These are phyloP conservation scores for Chlamydomonas applanata DNA, from an alignment of 139 green algal species.

Conservation along the genomic window DNA sequence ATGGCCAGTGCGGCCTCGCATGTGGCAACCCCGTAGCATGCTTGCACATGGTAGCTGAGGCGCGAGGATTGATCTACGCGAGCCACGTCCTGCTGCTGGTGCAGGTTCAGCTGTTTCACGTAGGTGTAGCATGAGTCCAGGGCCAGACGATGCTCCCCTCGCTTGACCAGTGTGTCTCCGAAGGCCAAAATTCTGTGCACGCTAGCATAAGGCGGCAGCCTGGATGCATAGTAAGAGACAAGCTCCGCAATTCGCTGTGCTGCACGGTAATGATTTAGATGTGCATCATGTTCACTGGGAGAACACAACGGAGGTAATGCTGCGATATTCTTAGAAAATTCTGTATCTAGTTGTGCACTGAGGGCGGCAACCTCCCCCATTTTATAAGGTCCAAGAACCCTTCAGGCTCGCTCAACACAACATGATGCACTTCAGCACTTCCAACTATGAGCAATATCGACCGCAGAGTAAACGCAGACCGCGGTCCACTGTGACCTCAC, in stretches of 20 bases:
- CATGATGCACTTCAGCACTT: no score
- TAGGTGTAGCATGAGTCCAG: constrained; percentile 35
- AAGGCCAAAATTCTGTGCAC: constrained; percentile 40
- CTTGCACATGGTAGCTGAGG: constrained; percentile 40
- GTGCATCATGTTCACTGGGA: constrained; percentile 37
- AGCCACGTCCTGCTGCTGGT: constrained; percentile 20
- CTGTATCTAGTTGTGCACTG: constrained; percentile 41
- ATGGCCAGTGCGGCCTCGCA: constrained; percentile 37
- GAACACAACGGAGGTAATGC: constrained; percentile 20
- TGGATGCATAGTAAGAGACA: constrained; percentile 39
- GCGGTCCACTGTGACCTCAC: no score
- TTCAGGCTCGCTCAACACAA: no score
- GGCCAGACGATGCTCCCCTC: constrained; percentile 38
- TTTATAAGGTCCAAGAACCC: no score
- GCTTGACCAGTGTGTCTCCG: constrained; percentile 27
- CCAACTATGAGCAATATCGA: no score
- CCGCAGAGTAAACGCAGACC: no score
- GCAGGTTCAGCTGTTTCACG: constrained; percentile 22
- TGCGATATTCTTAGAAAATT: constrained; percentile 31
- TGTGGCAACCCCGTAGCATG: constrained; percentile 33
- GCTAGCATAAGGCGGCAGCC: constrained; percentile 35
- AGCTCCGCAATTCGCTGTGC: constrained; percentile 38
- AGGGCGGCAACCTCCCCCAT: constrained; percentile 45
- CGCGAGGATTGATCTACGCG: constrained; percentile 21
- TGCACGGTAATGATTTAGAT: constrained; percentile 38